phyloP scores from a whole-genome alignment of 306 rosid species.

The Gillenia trifoliata region DNA sequence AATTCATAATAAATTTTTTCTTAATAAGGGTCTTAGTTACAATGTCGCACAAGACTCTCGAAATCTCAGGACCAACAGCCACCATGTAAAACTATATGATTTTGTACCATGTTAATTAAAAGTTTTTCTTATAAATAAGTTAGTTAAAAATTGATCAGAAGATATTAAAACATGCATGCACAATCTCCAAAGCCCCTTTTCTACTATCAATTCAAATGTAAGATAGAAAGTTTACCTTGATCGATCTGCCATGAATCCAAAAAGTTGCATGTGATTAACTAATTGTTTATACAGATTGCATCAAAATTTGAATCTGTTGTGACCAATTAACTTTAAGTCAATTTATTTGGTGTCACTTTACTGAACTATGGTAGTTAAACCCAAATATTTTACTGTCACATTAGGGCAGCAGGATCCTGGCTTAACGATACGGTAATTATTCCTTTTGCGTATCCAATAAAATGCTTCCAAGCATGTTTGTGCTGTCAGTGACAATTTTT shows the following conservation, averaged over 20 bases:
- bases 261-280: conserved; percentile 48
- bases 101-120: conserved; percentile 11
- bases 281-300: conserved; percentile 34
- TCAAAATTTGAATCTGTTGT: conserved; percentile 24
- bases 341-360: conserved; percentile 19
- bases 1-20: no score
- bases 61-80: no score
- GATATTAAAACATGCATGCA: background rate
- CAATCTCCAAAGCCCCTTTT: background rate
- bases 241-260: conserved; percentile 8
- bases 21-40: no score
- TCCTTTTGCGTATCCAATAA: conserved; percentile 41
- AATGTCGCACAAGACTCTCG: no score
- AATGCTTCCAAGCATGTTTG: conserved; percentile 46
- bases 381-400: conserved; percentile 15
- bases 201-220: background rate
- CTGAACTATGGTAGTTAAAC: conserved; percentile 26
- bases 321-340: conserved; percentile 47
- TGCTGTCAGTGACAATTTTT: conserved; percentile 49
- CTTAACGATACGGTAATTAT: conserved; percentile 52
- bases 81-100: conserved; percentile 31
- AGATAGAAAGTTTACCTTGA: background rate
- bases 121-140: background rate
- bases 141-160: background rate
- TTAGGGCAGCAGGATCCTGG: conserved; percentile 51